A percentile compares a stretch with the other conserved stretches of the same genome.
phyloP scores from a whole-genome alignment of 352 stramenopile genomes.

The Globisporangium emineosum region DNA sequence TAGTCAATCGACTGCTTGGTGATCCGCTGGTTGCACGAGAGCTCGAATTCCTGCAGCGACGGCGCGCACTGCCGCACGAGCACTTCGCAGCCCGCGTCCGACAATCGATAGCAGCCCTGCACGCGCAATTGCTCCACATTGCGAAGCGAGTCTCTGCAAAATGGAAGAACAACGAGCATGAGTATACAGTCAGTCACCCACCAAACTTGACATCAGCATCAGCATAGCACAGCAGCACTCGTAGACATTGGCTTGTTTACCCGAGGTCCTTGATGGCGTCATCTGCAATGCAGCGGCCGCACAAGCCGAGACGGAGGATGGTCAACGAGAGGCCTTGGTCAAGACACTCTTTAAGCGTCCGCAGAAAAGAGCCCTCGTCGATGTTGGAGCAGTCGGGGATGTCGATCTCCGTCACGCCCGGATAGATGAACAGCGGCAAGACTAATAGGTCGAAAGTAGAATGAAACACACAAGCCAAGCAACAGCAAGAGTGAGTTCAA shows the following conservation, averaged over 20 bases:
- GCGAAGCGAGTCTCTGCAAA: slow-evolving; percentile 42
- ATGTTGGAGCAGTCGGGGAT: slow-evolving; percentile 81
- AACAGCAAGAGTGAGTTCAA: background rate
- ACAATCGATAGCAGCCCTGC: slow-evolving; percentile 76
- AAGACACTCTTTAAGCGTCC: slow-evolving; percentile 48
- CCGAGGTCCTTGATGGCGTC: slow-evolving; percentile 67
- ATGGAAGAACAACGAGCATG: background rate
- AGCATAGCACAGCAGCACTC: background rate
- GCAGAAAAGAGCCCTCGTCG: slow-evolving; percentile 61
- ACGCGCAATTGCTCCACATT: slow-evolving; percentile 66
- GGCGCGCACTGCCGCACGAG: slow-evolving; percentile 67
- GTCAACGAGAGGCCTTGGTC: slow-evolving; percentile 42
- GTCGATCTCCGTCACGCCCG: slow-evolving; percentile 77
- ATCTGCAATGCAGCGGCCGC: slow-evolving; percentile 74
- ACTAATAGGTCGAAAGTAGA: slow-evolving; percentile 23
- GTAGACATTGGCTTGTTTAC: slow-evolving; percentile 13
- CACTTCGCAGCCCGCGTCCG: slow-evolving; percentile 56
- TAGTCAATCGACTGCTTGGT: slow-evolving; percentile 71
- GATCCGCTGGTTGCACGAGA: slow-evolving; percentile 84
- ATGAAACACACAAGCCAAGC: background rate
- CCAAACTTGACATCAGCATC: background rate
- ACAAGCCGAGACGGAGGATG: slow-evolving; percentile 63
- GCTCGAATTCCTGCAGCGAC: slow-evolving; percentile 68
- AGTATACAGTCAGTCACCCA: slow-evolving; percentile 3
- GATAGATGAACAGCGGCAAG: slow-evolving; percentile 78